These are phyloP conservation scores for Xylaria sp. DNA, from an alignment of 2,329 filamentous ascomycete genomes.

Conservation along the genomic window DNA sequence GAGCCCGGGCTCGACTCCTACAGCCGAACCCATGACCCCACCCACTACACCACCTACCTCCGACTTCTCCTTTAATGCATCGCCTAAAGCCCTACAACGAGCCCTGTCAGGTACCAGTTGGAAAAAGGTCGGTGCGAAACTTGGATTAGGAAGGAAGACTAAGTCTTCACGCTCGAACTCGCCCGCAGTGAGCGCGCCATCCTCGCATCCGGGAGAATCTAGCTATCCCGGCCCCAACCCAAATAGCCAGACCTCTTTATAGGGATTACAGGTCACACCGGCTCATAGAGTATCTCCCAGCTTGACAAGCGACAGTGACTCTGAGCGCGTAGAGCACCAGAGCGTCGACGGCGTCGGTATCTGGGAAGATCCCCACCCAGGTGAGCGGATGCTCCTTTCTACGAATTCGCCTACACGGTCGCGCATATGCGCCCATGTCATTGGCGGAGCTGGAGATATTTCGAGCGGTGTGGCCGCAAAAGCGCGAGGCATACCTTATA, in stretches of 20 bases:
- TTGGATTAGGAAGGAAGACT: conserved; percentile 67
- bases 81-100: conserved; percentile 65
- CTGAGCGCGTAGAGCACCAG: conserved; percentile 40
- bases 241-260: conserved; percentile 59
- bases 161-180: conserved; percentile 58
- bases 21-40: conserved; percentile 75
- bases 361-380: conserved; percentile 62
- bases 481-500: conserved; percentile 49
- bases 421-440: conserved; percentile 38
- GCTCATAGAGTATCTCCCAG: conserved; percentile 55
- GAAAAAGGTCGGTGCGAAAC: conserved; percentile 72
- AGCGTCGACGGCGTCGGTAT: conserved; percentile 40
- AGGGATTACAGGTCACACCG: conserved; percentile 69
- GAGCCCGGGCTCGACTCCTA: conserved; percentile 66
- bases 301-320: conserved; percentile 43
- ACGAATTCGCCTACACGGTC: conserved; percentile 43
- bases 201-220: conserved; percentile 49
- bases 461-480: conserved; percentile 63
- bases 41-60: conserved; percentile 76
- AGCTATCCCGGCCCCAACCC: conserved; percentile 50
- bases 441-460: conserved; percentile 47
- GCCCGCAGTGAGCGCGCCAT: conserved; percentile 56
- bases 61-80: conserved; percentile 64
- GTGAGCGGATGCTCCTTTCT: conserved; percentile 54
- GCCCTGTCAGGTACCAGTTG: conserved; percentile 68